Evolutionary conservation across 441 rosid species (phyloP).

Genomic region (Breynia disticha): DNA sequence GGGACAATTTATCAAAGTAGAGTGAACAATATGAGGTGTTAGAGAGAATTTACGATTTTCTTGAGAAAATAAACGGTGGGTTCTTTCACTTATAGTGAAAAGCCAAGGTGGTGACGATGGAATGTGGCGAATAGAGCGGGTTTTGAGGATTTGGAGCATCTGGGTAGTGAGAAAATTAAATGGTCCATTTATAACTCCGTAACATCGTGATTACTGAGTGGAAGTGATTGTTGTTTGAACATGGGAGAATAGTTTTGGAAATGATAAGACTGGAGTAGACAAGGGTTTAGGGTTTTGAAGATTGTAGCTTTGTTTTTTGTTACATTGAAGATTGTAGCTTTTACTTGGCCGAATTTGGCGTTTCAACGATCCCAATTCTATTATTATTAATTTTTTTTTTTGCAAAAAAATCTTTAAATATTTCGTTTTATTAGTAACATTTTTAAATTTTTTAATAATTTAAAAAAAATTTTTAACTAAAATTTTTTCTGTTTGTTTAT

Average conservation of each 20-base stretch:
- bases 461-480: no score
- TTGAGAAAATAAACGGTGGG: slow-evolving; percentile 4
- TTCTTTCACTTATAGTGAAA: slow-evolving; percentile 3
- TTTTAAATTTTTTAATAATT: no score
- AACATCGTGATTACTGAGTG: slow-evolving; percentile 19
- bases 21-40: slow-evolving; percentile 37
- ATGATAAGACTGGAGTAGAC: background rate
- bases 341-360: no score
- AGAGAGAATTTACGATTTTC: slow-evolving; percentile 15
- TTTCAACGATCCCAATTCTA: no score
- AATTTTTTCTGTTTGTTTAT: no score
- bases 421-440: no score
- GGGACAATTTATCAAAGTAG: slow-evolving; percentile 34
- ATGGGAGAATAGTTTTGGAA: no score
- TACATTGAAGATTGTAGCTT: no score
- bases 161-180: slow-evolving; percentile 10
- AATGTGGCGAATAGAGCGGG: slow-evolving; percentile 9
- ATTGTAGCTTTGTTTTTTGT: no score
- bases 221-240: background rate
- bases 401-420: no score
- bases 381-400: no score
- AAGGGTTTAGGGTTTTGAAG: background rate
- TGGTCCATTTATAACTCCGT: slow-evolving; percentile 31
- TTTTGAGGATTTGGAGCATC: slow-evolving; percentile 13
- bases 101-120: slow-evolving; percentile 9